Conservation (phyloP, 305 asterid species). For the Fraxinus greggii region DNA sequence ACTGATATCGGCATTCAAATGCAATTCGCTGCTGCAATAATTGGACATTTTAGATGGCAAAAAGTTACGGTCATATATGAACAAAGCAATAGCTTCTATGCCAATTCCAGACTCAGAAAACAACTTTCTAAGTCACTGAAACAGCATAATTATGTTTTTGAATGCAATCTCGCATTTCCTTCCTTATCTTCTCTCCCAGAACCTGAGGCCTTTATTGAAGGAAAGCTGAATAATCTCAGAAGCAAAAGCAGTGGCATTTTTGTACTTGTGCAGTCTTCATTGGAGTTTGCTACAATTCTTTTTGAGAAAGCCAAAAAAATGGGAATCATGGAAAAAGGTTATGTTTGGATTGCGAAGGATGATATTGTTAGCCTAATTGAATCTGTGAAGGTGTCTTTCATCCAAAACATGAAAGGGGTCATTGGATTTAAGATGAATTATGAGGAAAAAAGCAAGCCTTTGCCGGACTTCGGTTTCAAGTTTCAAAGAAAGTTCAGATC, state of each 20-base stretch:
- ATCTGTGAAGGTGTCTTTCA: constrained; percentile 36
- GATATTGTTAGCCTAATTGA: constrained; percentile 51
- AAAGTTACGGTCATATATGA: constrained; percentile 44
- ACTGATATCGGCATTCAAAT: constrained; percentile 31
- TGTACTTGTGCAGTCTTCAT: constrained; percentile 40
- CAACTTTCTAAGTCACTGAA: constrained; percentile 41
- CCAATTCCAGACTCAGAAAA: constrained; percentile 29
- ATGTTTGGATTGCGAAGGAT: constrained; percentile 58
- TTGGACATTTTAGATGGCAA: constrained; percentile 52
- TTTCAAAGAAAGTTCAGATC: constrained; percentile 40
- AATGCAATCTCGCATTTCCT: constrained; percentile 35
- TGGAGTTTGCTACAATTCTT: constrained; percentile 42
- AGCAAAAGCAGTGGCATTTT: constrained; percentile 34
- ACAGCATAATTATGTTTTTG: constrained; percentile 38
- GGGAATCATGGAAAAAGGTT: constrained; percentile 59
- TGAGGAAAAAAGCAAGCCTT: constrained; percentile 18
- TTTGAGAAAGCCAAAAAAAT: constrained; percentile 46
- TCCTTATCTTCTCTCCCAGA: constrained; percentile 26
- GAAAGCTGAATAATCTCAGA: constrained; percentile 35
- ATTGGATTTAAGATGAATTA: constrained; percentile 47
- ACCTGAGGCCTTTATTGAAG: constrained; percentile 21
- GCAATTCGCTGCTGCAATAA: constrained; percentile 46
- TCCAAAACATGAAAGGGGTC: constrained; percentile 55
- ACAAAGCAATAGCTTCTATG: constrained; percentile 25
- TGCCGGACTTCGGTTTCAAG: constrained; percentile 33